phyloP scores from a whole-genome alignment of 208 protist species.

The Acanthamoeba lugdunensis region DNA sequence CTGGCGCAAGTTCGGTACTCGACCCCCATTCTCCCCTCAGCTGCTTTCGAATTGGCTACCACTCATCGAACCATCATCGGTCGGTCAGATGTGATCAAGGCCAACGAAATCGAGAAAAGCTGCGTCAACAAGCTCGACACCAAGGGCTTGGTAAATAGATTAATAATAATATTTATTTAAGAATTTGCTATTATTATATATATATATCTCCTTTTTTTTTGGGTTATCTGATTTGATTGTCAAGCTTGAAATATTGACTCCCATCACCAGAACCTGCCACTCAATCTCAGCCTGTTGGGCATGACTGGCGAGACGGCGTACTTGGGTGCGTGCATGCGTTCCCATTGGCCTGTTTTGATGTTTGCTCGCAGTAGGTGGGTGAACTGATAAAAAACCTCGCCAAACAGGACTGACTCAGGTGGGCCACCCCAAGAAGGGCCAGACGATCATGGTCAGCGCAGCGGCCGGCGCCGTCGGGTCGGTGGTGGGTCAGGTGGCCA shows the following conservation, averaged over 20 bases:
- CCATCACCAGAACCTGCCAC: conserved; percentile 6
- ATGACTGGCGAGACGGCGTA: conserved; percentile 60
- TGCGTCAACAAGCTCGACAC: conserved; percentile 55
- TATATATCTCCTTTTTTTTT: no score
- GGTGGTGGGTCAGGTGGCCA: conserved; percentile 75
- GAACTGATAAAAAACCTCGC: no score
- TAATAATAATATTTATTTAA: no score
- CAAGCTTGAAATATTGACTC: no score
- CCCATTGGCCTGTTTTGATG: not conserved
- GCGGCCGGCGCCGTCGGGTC: conserved; percentile 80
- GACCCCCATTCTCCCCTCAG: no score
- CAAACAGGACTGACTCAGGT: conserved; percentile 56
- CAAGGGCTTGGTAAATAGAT: conserved; percentile 12
- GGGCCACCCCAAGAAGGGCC: conserved; percentile 80
- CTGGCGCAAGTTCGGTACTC: conserved; percentile 45
- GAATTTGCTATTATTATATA: no score
- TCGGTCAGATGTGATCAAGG: conserved; percentile 14
- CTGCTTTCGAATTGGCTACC: no score
- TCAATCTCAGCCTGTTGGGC: conserved; percentile 59
- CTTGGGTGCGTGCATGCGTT: not conserved
- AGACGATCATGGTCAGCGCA: conserved; percentile 83
- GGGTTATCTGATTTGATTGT: no score
- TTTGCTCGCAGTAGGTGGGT: not conserved
- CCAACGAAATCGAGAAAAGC: conserved; percentile 7
- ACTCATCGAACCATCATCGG: not conserved